Conservation (phyloP, 805 yeast genomes). For the Cyberlindnera meyerae region DNA sequence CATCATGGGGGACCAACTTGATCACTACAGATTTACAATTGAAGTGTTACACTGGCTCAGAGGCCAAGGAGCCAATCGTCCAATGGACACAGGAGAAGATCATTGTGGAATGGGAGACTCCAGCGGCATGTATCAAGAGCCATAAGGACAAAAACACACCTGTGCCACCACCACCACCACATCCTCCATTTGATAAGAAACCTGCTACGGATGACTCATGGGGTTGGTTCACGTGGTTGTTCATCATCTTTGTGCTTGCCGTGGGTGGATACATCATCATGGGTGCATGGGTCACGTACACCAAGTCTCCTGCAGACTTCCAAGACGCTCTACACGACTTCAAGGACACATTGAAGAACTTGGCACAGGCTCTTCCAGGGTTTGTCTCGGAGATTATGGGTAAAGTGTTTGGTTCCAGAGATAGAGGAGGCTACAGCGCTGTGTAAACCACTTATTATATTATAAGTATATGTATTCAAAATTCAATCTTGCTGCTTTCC, state of each 20-base stretch:
- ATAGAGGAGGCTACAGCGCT: slow-evolving; percentile 90
- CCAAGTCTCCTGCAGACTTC: slow-evolving; percentile 61
- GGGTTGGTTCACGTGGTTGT: slow-evolving; percentile 82
- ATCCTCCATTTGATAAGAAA: no score
- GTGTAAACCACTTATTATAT: slow-evolving; percentile 32
- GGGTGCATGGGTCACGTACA: slow-evolving; percentile 72
- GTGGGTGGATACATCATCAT: slow-evolving; percentile 68
- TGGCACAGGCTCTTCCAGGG: slow-evolving; percentile 55
- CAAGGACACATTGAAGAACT: slow-evolving; percentile 58
- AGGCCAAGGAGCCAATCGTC: slow-evolving; percentile 28
- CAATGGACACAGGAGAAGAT: slow-evolving; percentile 22
- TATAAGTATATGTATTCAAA: no score
- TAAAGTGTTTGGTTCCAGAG: slow-evolving; percentile 57
- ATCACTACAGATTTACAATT: slow-evolving; percentile 45
- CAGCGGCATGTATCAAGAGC: slow-evolving; percentile 38
- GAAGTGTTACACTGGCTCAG: no score
- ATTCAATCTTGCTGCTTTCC: slow-evolving; percentile 11
- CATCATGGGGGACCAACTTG: slow-evolving; percentile 64
- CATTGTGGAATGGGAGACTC: slow-evolving; percentile 32
- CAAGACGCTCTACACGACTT: slow-evolving; percentile 72
- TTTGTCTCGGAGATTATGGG: slow-evolving; percentile 63
- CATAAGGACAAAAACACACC: slow-evolving; percentile 26
- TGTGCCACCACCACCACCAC: no score
- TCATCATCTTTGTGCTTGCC: slow-evolving; percentile 65
- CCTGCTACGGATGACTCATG: slow-evolving; percentile 39